Evolutionary conservation across 2,329 filamentous ascomycete species (phyloP).

Genomic region (Penicillium sclerotiorum): DNA sequence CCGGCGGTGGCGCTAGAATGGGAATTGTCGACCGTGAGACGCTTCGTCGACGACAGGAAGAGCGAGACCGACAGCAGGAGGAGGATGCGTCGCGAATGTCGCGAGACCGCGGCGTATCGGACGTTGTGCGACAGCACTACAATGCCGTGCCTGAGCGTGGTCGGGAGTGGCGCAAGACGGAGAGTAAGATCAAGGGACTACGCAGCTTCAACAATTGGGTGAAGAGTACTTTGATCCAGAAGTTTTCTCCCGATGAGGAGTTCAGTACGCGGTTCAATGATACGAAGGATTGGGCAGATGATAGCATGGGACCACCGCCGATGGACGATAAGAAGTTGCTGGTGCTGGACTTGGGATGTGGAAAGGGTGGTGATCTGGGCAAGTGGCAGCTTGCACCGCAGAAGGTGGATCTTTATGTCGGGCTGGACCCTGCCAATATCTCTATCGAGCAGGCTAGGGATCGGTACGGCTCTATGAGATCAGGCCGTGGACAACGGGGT

Average conservation of each 20-base stretch:
- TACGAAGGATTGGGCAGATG: conserved; percentile 47
- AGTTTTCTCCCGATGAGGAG: conserved; percentile 83
- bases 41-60: conserved; percentile 46
- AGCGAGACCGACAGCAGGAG: conserved; percentile 45
- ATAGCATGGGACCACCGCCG: conserved; percentile 32
- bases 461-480: conserved; percentile 74
- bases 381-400: conserved; percentile 98
- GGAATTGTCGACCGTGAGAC: conserved; percentile 42
- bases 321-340: conserved; percentile 62
- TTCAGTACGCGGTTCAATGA: conserved; percentile 58
- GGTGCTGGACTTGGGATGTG: conserved; percentile 92
- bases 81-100: conserved; percentile 40
- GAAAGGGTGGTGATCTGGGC: conserved; percentile 90
- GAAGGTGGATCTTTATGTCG: conserved; percentile 87
- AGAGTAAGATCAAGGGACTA: conserved; percentile 92
- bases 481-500: conserved; percentile 56
- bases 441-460: conserved; percentile 89
- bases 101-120: conserved; percentile 66
- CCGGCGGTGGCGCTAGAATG: conserved; percentile 49
- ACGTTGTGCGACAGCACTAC: conserved; percentile 91
- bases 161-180: conserved; percentile 90
- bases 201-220: conserved; percentile 98
- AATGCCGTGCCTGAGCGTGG: conserved; percentile 93
- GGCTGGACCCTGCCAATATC: conserved; percentile 87
- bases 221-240: conserved; percentile 96